Base-by-base conservation (phyloP, 2,329 filamentous ascomycete genomes). In the Pestalotiopsis sp. region DNA sequence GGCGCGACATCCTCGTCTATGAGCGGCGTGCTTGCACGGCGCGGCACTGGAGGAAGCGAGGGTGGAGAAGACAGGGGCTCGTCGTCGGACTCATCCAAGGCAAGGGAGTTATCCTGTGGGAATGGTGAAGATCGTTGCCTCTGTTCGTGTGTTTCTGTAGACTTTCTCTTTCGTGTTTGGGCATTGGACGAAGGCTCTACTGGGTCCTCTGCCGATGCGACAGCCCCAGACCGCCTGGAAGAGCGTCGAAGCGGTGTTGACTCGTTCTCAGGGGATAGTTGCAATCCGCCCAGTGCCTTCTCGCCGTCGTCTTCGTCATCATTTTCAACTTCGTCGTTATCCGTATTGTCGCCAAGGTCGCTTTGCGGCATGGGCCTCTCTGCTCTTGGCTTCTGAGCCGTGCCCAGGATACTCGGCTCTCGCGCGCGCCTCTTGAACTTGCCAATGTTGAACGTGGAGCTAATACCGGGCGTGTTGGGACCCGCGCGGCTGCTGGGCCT, bases 211-310 rank as follows among this genome's bases (percentile, higher is more conserved):
- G 71, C 69, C 3, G 31, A 20, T 17, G 72, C 72, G 7, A 68
- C 68, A 20, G 72, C 76, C 59, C 70, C 69, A 38, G 77, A 74
- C n/a, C 77, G 77, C 55, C 79, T 80, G 69, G 81, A 85, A 45
- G 81, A 80, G 23, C 85, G 79, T 68, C 88, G 86, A 31, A 91
- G 74, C 3, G 91, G 91, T 6, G 91, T 93, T 17, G 90, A 91
- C 79, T 92, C 90, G 36, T 89, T 90, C 68, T 92, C 90, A 0
- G 86, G 91, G 65, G 82, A 85, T 74, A 88, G 91, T 72, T 86
- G 81, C 83, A 86, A 73, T 72, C 84, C 78, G 75, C 79, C 79
- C 71, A 80, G 74, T 71, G 76, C 69, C 31, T 70, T 71, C 25
- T 72, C 71, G 12, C 73, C 72, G 1, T 79, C 77, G 13, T 74